Conservation (phyloP, 2,329 filamentous ascomycete species). For the Spiromastix sp. region DNA sequence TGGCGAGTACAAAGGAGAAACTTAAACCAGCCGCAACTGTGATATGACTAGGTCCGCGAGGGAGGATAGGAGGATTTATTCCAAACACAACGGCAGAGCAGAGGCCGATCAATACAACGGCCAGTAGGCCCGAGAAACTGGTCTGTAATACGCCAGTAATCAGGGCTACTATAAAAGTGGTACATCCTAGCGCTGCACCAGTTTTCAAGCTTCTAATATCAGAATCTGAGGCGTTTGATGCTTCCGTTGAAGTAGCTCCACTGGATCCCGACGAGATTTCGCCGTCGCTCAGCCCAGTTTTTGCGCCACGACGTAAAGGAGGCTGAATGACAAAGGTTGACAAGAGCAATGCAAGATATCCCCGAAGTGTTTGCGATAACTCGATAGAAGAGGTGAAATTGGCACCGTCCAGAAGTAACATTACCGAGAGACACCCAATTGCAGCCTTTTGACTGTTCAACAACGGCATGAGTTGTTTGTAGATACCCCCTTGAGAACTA, state of each 20-base stretch:
- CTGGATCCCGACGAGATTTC: no score
- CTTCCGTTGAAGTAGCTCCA: no score
- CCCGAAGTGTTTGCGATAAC: neutral
- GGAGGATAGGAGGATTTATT: neutral
- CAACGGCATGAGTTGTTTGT: neutral
- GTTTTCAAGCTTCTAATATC: no score
- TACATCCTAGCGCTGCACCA: neutral
- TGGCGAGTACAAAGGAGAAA: neutral
- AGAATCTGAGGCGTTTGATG: no score
- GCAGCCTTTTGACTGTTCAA: conserved; percentile 6
- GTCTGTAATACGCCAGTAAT: conserved; percentile 13
- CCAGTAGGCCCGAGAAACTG: no score
- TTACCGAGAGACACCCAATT: conserved; percentile 4
- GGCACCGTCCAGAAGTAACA: conserved; percentile 4
- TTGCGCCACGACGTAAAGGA: no score
- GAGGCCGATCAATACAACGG: conserved; percentile 6
- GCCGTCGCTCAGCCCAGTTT: no score
- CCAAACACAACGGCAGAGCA: neutral
- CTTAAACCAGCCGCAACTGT: neutral
- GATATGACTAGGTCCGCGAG: neutral
- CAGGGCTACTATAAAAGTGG: neutral
- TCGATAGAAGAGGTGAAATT: conserved; percentile 3
- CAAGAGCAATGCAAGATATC: conserved; percentile 8
- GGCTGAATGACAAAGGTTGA: conserved; percentile 41
- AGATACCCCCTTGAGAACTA: neutral